Evolutionary conservation across 768 basidiomycete genomes (phyloP).

Genomic region (Leucogyrophana mollusca): DNA sequence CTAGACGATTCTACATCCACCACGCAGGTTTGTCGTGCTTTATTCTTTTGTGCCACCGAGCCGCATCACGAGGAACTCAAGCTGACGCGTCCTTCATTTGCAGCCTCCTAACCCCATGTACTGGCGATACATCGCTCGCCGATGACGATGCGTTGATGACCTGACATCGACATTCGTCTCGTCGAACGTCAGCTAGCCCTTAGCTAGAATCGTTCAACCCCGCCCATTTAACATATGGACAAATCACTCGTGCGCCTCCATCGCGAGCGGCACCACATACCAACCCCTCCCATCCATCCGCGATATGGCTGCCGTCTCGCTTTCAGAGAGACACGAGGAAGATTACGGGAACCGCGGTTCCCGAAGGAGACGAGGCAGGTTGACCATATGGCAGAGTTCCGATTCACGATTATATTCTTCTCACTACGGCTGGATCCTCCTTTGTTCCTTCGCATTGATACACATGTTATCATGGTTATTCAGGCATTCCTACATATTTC

Average conservation of each 20-base stretch:
- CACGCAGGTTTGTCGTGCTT: conserved; percentile 33
- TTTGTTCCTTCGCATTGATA: background rate
- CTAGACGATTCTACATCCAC: conserved; percentile 60
- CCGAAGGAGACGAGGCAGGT: no score
- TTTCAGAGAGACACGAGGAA: no score
- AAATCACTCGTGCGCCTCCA: conserved; percentile 5
- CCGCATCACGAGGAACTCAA: no score
- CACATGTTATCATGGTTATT: background rate
- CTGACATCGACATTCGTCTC: no score
- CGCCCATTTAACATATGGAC: no score
- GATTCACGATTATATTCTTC: conserved; percentile 2
- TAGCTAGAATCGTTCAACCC: no score
- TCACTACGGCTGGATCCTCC: conserved; percentile 6
- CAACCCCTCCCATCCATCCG: no score
- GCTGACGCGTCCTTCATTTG: conserved; percentile 4
- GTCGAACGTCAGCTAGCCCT: no score
- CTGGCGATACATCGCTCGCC: conserved; percentile 49
- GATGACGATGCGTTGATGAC: conserved; percentile 21
- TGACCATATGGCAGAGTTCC: no score
- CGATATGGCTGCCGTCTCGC: no score
- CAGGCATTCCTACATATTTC: background rate
- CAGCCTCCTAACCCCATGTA: conserved; percentile 44
- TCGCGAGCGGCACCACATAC: no score
- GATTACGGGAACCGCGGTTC: no score
- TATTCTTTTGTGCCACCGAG: conserved; percentile 1